Conservation (phyloP, 1,139 yeast species). For the Lodderomyces oxycetoniae region DNA sequence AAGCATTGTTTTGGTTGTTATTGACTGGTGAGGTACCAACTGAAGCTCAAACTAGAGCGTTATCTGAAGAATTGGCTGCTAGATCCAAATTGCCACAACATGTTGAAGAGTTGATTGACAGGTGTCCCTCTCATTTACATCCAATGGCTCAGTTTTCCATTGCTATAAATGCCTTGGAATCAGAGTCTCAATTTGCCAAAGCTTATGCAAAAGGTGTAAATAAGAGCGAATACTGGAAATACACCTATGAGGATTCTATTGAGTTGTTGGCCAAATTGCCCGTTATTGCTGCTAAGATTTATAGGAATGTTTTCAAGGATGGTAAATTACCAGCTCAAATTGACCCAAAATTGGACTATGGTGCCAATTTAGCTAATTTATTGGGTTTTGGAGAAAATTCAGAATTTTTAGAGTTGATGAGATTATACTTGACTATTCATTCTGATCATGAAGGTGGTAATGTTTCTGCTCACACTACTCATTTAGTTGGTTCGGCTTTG, state of each 20-base stretch:
- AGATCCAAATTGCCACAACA: constrained; percentile 83
- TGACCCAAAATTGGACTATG: constrained; percentile 78
- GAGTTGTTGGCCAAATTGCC: constrained; percentile 90
- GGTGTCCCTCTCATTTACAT: constrained; percentile 81
- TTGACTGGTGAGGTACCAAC: constrained; percentile 89
- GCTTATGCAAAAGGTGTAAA: constrained; percentile 87
- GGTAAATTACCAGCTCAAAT: constrained; percentile 67
- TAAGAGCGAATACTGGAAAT: constrained; percentile 88
- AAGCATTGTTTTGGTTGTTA: constrained; percentile 88
- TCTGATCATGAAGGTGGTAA: constrained; percentile 99
- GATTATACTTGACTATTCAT: constrained; percentile 91
- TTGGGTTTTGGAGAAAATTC: constrained; percentile 76
- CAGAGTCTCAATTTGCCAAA: constrained; percentile 85
- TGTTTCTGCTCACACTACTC: constrained; percentile 96
- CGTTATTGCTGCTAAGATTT: constrained; percentile 87
- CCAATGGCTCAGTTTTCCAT: constrained; percentile 98
- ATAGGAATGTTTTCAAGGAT: constrained; percentile 84
- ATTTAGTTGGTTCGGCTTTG: constrained; percentile 92
- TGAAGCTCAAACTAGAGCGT: constrained; percentile 65
- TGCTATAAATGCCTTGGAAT: constrained; percentile 87
- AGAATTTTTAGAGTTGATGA: constrained; percentile 85
- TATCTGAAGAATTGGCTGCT: constrained; percentile 80
- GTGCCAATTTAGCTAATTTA: constrained; percentile 81
- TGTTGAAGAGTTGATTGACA: constrained; percentile 76
- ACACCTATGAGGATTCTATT: constrained; percentile 85